These are phyloP conservation scores for Apophysomyces elegans DNA, from an alignment of 371 early-diverging fungal genomes.

Conservation along the genomic window DNA sequence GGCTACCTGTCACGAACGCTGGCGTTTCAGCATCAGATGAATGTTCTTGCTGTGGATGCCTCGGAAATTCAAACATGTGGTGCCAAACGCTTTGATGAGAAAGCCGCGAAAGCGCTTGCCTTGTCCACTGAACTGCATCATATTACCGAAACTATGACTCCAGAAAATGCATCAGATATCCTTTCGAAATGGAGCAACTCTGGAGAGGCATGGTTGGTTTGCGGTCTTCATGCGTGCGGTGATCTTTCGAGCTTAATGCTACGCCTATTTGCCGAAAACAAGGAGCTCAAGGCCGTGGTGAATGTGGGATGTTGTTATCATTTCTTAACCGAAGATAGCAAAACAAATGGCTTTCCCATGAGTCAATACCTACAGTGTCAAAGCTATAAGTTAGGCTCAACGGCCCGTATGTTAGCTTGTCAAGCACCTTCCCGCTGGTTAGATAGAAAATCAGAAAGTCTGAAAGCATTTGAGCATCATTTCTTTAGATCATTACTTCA, in stretches of 20 bases:
- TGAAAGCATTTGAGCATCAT: conserved; percentile 72
- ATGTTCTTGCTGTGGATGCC: conserved; percentile 85
- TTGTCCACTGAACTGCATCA: conserved; percentile 36
- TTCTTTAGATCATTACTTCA: conserved; percentile 76
- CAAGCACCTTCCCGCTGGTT: conserved; percentile 85
- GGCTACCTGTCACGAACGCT: conserved; percentile 81
- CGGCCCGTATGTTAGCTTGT: conserved; percentile 83
- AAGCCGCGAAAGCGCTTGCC: conserved; percentile 46
- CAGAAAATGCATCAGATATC: conserved; percentile 49
- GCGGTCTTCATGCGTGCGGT: conserved; percentile 90
- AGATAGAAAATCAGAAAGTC: conserved; percentile 52
- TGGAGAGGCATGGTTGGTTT: conserved; percentile 66
- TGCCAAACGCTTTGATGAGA: conserved; percentile 67
- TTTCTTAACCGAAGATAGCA: conserved; percentile 53
- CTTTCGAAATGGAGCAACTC: conserved; percentile 29
- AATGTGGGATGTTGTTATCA: conserved; percentile 92
- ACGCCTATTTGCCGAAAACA: conserved; percentile 67
- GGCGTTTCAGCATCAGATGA: conserved; percentile 67
- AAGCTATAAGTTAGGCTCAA: conserved; percentile 59
- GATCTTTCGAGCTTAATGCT: conserved; percentile 78
- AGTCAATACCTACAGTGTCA: conserved; percentile 38
- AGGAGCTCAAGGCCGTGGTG: conserved; percentile 65
- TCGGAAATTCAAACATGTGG: conserved; percentile 80
- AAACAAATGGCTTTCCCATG: conserved; percentile 69
- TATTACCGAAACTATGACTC: conserved; percentile 58